These are phyloP conservation scores for Byssochlamys sp. DNA, from an alignment of 2,329 filamentous ascomycete species.

Conservation along the genomic window DNA sequence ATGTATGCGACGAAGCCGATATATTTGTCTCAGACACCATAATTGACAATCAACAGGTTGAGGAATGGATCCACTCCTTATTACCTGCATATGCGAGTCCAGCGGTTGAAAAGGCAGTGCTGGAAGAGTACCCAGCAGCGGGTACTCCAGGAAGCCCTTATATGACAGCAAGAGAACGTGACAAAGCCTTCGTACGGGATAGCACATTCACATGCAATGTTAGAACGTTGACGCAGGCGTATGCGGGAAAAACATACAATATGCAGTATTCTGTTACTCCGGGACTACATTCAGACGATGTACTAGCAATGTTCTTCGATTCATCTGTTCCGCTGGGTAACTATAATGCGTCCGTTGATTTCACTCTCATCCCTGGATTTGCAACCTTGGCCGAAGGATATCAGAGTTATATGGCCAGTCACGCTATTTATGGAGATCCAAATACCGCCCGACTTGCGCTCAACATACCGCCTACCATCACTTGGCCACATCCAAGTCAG, in stretches of 20 bases:
- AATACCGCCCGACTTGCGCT: conserved; percentile 17
- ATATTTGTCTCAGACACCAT: conserved; percentile 18
- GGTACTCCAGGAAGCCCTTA: conserved; percentile 12
- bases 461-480: conserved; percentile 26
- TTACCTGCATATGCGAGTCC: conserved; percentile 25
- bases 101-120: conserved; percentile 16
- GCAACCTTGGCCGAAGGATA: conserved; percentile 24
- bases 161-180: conserved; percentile 17
- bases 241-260: conserved; percentile 27
- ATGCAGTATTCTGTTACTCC: conserved; percentile 36
- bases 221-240: conserved; percentile 29
- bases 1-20: conserved; percentile 24
- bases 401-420: conserved; percentile 35
- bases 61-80: conserved; percentile 18
- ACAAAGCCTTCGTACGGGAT: conserved; percentile 24
- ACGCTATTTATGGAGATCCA: conserved; percentile 32
- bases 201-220: conserved; percentile 20
- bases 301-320: conserved; percentile 34
- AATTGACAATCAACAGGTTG: conserved; percentile 21
- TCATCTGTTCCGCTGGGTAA: conserved; percentile 21
- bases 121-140: conserved; percentile 21
- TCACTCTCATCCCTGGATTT: conserved; percentile 22
- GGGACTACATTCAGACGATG: conserved; percentile 32
- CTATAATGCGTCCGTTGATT: conserved; percentile 5
- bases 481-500: conserved; percentile 24